These are phyloP conservation scores for Exidia glandulosa DNA, from an alignment of 768 basidiomycete species.

Conservation along the genomic window DNA sequence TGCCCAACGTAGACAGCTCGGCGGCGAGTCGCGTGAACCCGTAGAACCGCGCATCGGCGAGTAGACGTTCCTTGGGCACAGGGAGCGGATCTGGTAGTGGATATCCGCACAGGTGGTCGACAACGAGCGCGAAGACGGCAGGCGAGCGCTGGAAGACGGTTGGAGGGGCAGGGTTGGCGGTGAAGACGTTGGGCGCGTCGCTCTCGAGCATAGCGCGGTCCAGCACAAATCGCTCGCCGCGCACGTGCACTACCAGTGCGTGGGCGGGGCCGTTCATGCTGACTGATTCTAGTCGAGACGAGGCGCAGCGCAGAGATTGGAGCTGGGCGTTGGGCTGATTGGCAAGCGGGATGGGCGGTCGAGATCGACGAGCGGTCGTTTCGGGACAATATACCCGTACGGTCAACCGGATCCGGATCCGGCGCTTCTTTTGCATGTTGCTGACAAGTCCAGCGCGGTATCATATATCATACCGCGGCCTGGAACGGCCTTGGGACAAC, in stretches of 20 bases:
- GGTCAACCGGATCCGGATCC: no score
- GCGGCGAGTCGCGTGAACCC: background rate
- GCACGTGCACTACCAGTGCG: background rate
- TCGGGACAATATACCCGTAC: no score
- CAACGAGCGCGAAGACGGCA: background rate
- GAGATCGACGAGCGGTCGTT: no score
- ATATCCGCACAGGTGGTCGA: background rate
- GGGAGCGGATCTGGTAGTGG: background rate
- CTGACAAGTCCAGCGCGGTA: no score
- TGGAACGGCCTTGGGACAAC: no score
- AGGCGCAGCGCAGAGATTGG: no score
- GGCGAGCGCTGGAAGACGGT: conserved; percentile 1
- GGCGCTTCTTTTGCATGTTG: no score
- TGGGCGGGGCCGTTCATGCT: background rate
- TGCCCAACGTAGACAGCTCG: background rate
- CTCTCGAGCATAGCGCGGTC: background rate
- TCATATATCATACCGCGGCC: no score
- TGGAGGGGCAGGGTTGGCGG: background rate
- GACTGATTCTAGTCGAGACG: background rate
- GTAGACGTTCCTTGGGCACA: background rate
- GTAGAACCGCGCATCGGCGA: background rate
- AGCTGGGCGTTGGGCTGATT: no score
- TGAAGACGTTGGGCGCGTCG: background rate
- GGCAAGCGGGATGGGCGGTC: no score
- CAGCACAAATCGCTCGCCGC: background rate